Evolutionary conservation across 2,329 filamentous ascomycete genomes (phyloP).

Genomic region (Penicillium sp.): DNA sequence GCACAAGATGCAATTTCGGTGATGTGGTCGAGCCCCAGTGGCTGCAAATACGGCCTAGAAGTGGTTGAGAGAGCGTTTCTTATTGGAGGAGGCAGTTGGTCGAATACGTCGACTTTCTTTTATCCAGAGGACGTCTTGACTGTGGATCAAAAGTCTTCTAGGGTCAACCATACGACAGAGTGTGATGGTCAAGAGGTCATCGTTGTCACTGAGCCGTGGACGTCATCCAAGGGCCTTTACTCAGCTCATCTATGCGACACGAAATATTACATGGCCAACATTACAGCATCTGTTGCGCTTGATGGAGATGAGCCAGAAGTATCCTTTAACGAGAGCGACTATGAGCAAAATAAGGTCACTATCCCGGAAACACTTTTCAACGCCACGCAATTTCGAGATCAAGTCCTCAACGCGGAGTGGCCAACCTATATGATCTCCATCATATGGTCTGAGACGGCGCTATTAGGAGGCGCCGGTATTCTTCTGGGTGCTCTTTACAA

Average conservation of each 20-base stretch:
- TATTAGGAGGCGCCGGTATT: conserved; percentile 14
- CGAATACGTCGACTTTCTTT: conserved; percentile 12
- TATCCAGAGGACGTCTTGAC: background rate
- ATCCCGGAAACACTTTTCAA: conserved; percentile 12
- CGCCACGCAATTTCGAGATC: conserved; percentile 4
- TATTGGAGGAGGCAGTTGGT: conserved; percentile 18
- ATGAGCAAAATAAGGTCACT: conserved; percentile 1
- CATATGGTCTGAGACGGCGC: background rate
- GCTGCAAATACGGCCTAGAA: conserved; percentile 13
- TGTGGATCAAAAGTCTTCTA: background rate
- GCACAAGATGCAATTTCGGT: background rate
- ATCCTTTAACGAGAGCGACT: conserved; percentile 12
- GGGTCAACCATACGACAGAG: conserved; percentile 2
- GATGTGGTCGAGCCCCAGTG: conserved; percentile 10
- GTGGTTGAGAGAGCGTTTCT: background rate
- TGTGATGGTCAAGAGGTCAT: conserved; percentile 11
- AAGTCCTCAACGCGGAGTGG: conserved; percentile 9
- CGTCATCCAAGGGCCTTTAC: background rate
- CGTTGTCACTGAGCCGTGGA: conserved; percentile 9
- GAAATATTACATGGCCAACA: conserved; percentile 17
- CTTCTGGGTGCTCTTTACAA: conserved; percentile 21
- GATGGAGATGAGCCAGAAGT: conserved; percentile 4
- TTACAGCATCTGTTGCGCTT: conserved; percentile 1
- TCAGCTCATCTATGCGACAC: conserved; percentile 10
- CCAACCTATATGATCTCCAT: conserved; percentile 16